phyloP scores from a whole-genome alignment of 2,329 filamentous ascomycete genomes.

The Corynespora cassiicola region DNA sequence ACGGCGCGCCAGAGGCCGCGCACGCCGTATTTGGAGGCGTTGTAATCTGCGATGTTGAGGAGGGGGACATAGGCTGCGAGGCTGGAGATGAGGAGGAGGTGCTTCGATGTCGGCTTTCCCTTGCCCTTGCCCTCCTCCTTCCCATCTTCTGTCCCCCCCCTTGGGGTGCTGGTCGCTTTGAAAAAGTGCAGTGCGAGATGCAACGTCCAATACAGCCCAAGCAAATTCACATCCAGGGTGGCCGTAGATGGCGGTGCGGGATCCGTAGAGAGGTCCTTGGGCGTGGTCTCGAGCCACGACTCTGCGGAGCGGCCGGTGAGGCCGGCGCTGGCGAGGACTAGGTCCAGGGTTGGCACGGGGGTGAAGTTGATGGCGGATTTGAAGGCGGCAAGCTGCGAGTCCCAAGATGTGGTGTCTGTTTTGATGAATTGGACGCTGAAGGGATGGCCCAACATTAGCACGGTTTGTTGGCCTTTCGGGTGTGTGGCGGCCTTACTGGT shows the following conservation, averaged over 20 bases:
- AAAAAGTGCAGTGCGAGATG: constrained; percentile 43
- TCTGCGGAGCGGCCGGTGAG: constrained; percentile 10
- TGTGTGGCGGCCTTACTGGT: constrained; percentile 20
- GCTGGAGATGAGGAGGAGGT: constrained; percentile 23
- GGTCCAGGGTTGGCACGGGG: constrained; percentile 27
- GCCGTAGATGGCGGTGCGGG: constrained; percentile 30
- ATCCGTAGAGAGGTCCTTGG: constrained; percentile 7
- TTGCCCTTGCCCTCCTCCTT: too few relatives aligned
- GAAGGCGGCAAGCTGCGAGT: constrained; percentile 35
- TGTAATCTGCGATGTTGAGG: constrained; percentile 17
- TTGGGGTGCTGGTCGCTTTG: constrained; percentile 7
- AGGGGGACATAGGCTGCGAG: constrained; percentile 21
- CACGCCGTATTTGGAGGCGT: constrained; percentile 20
- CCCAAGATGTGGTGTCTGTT: constrained; percentile 34
- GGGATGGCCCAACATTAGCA: constrained; percentile 2
- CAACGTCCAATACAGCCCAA: constrained; percentile 30
- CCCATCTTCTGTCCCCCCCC: too few relatives aligned
- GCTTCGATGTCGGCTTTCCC: constrained; percentile 11
- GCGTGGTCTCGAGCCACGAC: constrained; percentile 11
- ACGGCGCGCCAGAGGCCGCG: constrained; percentile 20
- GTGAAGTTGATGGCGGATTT: constrained; percentile 30
- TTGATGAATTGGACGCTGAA: constrained; percentile 31
- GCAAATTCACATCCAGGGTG: constrained; percentile 32
- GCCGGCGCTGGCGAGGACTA: constrained; percentile 36
- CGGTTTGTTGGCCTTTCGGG: too few relatives aligned